Evolutionary conservation across 2,329 filamentous ascomycete genomes (phyloP).

Genomic region (Colletotrichum liriopes): DNA sequence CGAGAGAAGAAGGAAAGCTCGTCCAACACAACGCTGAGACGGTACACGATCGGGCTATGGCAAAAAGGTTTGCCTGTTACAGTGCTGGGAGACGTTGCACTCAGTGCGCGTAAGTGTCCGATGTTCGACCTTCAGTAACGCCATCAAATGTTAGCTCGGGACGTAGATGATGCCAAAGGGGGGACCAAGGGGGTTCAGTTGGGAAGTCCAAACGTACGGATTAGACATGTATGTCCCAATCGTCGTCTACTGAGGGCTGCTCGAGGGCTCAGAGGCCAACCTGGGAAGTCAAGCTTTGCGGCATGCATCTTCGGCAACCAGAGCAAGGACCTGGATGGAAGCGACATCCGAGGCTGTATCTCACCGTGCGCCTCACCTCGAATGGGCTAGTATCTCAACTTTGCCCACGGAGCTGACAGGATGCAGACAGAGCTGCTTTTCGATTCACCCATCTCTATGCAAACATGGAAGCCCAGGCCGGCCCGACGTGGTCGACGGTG

Average conservation of each 20-base stretch:
- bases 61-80: conserved; percentile 44
- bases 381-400: no score
- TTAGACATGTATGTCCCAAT: conserved; percentile 41
- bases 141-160: background rate
- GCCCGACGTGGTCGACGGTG: no score
- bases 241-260: conserved; percentile 46
- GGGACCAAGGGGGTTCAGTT: conserved; percentile 38
- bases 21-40: conserved; percentile 45
- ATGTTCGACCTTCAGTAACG: no score
- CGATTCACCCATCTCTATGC: no score
- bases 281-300: conserved; percentile 29
- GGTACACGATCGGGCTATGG: conserved; percentile 48
- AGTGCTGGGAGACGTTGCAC: conserved; percentile 29
- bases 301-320: conserved; percentile 6
- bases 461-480: no score
- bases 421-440: no score
- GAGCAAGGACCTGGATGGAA: no score
- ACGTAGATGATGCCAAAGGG: conserved; percentile 30
- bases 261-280: conserved; percentile 36
- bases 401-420: no score
- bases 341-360: background rate
- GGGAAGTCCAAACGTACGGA: conserved; percentile 42
- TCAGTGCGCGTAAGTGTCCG: conserved; percentile 24
- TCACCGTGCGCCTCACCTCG: background rate
- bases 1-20: conserved; percentile 44